phyloP scores from a whole-genome alignment of 106 monocot genomes.

The Dendrobium huoshanense region DNA sequence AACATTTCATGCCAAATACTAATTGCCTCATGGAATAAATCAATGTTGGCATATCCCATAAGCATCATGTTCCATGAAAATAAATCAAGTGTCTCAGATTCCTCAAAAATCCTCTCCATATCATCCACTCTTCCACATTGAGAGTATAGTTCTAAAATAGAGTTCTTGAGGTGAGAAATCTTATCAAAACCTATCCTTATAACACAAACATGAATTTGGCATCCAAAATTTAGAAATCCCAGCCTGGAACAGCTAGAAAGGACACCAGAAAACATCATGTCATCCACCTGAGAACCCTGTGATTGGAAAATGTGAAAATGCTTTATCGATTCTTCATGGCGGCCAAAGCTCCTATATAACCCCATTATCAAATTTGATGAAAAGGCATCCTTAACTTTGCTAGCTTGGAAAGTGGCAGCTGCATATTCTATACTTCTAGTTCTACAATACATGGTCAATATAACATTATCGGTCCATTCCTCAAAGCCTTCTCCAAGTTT shows the following conservation, averaged over 20 bases:
- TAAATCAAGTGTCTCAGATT: conserved; percentile 12
- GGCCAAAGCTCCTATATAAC: conserved; percentile 17
- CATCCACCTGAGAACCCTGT: conserved; percentile 8
- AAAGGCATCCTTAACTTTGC: conserved; percentile 15
- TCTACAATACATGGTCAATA: conserved; percentile 41
- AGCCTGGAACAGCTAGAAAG: conserved; percentile 31
- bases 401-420: conserved; percentile 12
- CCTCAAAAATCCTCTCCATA: conserved; percentile 26
- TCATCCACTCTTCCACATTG: conserved; percentile 24
- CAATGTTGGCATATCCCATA: conserved; percentile 15
- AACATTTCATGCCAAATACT: conserved; percentile 19
- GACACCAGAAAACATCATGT: conserved; percentile 22
- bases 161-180: conserved; percentile 16
- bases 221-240: conserved; percentile 15
- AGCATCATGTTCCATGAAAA: conserved; percentile 37
- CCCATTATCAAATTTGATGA: conserved; percentile 36
- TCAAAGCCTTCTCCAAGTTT: conserved; percentile 25
- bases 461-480: conserved; percentile 25
- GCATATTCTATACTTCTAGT: conserved; percentile 23
- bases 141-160: conserved; percentile 28
- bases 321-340: conserved; percentile 16
- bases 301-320: conserved; percentile 10
- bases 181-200: conserved; percentile 21
- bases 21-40: conserved; percentile 13
- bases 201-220: conserved; percentile 24